phyloP scores from a whole-genome alignment of 1,284 basidiomycete genomes.

The Trametes versicolor region DNA sequence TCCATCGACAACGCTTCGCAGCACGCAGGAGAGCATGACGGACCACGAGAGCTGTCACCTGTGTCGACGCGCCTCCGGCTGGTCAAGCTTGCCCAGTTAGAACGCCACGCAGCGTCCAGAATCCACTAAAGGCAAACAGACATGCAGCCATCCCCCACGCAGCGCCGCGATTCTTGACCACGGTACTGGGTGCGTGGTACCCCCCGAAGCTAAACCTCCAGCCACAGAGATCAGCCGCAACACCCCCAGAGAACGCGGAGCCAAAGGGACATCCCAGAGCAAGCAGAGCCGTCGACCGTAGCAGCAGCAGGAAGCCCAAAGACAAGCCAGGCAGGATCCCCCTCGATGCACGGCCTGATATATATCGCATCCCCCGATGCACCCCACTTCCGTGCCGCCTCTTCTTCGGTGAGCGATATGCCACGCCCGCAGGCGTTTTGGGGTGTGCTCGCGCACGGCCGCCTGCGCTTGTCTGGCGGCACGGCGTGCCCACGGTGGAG shows the following conservation, averaged over 20 bases:
- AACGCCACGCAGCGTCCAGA: background rate
- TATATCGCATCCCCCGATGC: constrained; percentile 5
- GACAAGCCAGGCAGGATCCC: background rate
- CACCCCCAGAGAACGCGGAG: constrained; percentile 1
- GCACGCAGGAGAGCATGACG: constrained; percentile 1
- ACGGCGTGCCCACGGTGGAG: constrained; percentile 22
- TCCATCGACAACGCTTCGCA: background rate
- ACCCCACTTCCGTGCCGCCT: constrained; percentile 10
- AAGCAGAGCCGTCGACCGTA: background rate
- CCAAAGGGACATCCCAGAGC: background rate
- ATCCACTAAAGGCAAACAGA: background rate
- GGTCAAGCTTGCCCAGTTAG: background rate
- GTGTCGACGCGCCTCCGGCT: background rate
- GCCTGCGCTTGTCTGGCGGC: constrained; percentile 16
- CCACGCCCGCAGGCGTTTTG: constrained; percentile 10
- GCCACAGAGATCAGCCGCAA: background rate
- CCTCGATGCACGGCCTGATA: background rate
- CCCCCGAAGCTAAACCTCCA: background rate
- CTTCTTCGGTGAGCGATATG: constrained; percentile 6
- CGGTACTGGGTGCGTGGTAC: constrained; percentile 4
- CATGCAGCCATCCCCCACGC: background rate
- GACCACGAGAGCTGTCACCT: constrained; percentile 19
- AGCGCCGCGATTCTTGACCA: constrained; percentile 14
- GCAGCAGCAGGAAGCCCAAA: background rate
- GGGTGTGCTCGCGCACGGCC: constrained; percentile 10